Percentiles rank a stretch among this genome's conserved stretches.
These are phyloP conservation scores for Fusarium drepaniforme DNA, from an alignment of 2,329 filamentous ascomycete genomes.

Conservation along the genomic window DNA sequence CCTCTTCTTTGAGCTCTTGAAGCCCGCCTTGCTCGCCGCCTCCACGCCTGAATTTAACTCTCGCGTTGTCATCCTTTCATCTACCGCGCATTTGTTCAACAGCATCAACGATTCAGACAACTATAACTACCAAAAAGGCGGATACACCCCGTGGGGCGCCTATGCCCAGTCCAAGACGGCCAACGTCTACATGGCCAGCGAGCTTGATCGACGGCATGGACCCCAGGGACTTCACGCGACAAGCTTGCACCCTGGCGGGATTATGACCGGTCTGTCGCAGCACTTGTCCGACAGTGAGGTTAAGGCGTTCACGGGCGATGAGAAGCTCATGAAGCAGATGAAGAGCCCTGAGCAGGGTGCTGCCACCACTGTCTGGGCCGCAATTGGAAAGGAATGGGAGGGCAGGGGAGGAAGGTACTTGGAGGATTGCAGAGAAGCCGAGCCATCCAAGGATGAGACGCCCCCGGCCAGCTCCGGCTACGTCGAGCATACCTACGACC, in stretches of 20 bases:
- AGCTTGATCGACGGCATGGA: constrained; percentile 36
- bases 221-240: constrained; percentile 22
- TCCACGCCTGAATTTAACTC: constrained; percentile 54
- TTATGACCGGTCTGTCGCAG: not conserved
- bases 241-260: constrained; percentile 27
- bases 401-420: constrained; percentile 32
- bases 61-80: constrained; percentile 60
- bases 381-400: constrained; percentile 34
- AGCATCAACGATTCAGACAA: constrained; percentile 20
- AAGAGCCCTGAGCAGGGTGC: constrained; percentile 37
- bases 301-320: not conserved
- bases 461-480: not conserved
- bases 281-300: not conserved
- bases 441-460: not conserved
- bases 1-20: constrained; percentile 52
- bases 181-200: constrained; percentile 40
- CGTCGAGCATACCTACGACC: constrained; percentile 23
- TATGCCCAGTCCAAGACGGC: constrained; percentile 39
- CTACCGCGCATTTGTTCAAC: constrained; percentile 50
- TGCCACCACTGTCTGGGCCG: constrained; percentile 38
- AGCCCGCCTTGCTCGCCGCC: constrained; percentile 54
- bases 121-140: constrained; percentile 18
- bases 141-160: constrained; percentile 22
- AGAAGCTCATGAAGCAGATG: not conserved
- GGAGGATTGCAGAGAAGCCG: constrained; percentile 21